Conservation (phyloP, 129 eudicot species). For the Ambrosia artemisiifolia region DNA sequence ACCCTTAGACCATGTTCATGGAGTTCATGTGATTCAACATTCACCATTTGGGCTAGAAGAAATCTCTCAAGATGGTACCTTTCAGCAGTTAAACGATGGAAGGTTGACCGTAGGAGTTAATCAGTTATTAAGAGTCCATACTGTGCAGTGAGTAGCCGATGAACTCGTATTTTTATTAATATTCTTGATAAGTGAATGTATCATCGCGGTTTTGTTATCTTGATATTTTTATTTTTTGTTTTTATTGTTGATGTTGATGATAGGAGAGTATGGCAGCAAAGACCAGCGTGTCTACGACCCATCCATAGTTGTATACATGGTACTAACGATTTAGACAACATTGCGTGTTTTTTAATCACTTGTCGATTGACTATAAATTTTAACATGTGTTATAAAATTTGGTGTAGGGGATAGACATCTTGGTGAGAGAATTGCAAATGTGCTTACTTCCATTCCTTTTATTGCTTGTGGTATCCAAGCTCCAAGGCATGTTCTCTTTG, state of each 20-base stretch:
- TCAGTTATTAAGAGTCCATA: slow-evolving; percentile 45
- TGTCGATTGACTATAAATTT: background rate
- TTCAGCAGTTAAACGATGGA: slow-evolving; percentile 36
- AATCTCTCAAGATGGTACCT: slow-evolving; percentile 51
- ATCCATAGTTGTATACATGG: slow-evolving; percentile 59
- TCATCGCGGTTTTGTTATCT: background rate
- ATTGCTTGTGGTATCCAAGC: slow-evolving; percentile 79
- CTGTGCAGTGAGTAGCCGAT: slow-evolving; percentile 55
- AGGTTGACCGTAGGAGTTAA: slow-evolving; percentile 40
- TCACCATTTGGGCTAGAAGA: slow-evolving; percentile 73
- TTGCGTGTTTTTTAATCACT: background rate
- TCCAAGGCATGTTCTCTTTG: slow-evolving; percentile 55
- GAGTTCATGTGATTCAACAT: slow-evolving; percentile 75
- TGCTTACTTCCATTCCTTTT: slow-evolving; percentile 91
- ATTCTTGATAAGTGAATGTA: slow-evolving; percentile 18
- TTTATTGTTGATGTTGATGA: too few species aligned
- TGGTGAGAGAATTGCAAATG: slow-evolving; percentile 80
- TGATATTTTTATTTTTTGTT: background rate
- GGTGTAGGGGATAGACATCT: slow-evolving; percentile 60
- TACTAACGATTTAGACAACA: slow-evolving; percentile 24
- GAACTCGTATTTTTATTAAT: background rate
- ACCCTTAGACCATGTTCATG: slow-evolving; percentile 68
- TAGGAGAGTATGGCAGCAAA: slow-evolving; percentile 76
- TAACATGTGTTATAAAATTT: background rate
- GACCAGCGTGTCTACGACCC: slow-evolving; percentile 79